Percentiles rank a stretch among this genome's conserved stretches.
phyloP scores from a whole-genome alignment of 345 rosid genomes.

The Ceriops decandra region DNA sequence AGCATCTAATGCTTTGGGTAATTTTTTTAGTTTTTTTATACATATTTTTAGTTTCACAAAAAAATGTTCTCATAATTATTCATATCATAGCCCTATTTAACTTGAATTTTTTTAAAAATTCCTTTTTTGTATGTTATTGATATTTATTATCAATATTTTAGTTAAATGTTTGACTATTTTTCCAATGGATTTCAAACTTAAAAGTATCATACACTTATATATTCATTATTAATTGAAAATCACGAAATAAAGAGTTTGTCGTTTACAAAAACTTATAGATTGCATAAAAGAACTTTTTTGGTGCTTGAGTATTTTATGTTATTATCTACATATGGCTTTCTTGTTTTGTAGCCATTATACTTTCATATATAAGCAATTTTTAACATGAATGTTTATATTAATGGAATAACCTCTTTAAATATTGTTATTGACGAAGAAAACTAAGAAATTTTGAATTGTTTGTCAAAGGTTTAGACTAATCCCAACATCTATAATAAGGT shows the following conservation, averaged over 20 bases:
- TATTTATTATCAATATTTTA: not conserved
- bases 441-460: conserved; percentile 56
- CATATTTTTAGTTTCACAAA: not conserved
- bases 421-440: conserved; percentile 74
- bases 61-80: not conserved
- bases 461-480: conserved; percentile 76
- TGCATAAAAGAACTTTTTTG: not conserved
- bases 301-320: not conserved
- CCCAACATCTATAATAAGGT: conserved; percentile 73
- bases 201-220: not conserved
- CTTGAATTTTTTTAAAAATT: not conserved
- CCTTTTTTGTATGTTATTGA: too few species aligned
- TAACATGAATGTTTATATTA: conserved; percentile 62
- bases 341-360: not conserved
- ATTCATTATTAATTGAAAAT: not conserved
- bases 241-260: not conserved
- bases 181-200: not conserved
- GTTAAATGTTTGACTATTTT: not conserved
- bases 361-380: conserved; percentile 65
- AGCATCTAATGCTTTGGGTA: not conserved
- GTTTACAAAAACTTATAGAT: not conserved
- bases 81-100: not conserved
- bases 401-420: conserved; percentile 89
- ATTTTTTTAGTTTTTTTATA: too few species aligned
- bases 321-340: not conserved